Base-by-base conservation (phyloP, 371 early-diverging fungal genomes). In the Mucor saturninus region DNA sequence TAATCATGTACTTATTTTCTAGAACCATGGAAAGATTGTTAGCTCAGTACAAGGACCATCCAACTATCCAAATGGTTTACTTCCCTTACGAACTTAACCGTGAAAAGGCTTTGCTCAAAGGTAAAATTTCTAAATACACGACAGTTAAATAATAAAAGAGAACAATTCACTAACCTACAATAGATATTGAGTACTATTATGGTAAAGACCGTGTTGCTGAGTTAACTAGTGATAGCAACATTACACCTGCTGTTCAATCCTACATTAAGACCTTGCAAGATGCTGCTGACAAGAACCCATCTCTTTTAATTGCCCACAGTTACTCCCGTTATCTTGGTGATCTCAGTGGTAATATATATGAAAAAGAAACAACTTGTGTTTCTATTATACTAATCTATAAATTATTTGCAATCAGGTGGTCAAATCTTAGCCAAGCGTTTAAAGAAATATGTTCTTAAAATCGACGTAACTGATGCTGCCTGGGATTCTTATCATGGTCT, bases 321-420 rank as follows among this genome's bases (percentile, higher is more conserved):
- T 87, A 87, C 56, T 69, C 82, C 15, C 84, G 87, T 28, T 87
- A 87, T 66, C 67, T 87, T 4, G 87, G 87, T 45, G 87, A 87
- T 62, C 73, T 87, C 31, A 81, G 83, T n/a, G 80, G 80, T 74
- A 9, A 48, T n/a, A n/a, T 2, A n/a, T 29, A 10, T 29, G 28
- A 29, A 11, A 9, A 32, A 8, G 13, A 42, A 42, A 11, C 0
- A 30, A 9, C 7, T 30, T 50, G 13, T 30, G 2, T 50, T 50
- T 28, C 28, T 50, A 50, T 8, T 21, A 11, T 46, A 8, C 21
- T 21, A 21, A 21, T 21, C 21, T 21, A 21, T 21, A 21, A 28
- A 7, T 15, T 35, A 6, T 30, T 21, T 21, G 21, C 21, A 21
- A 21, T 43, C 42, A 74, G 85, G 85, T 52, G 87, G 87, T 49